Percentiles rank a stretch among this genome's conserved stretches.
These are phyloP conservation scores for Nemania serpens DNA, from an alignment of 2,329 filamentous ascomycete species.

Conservation along the genomic window DNA sequence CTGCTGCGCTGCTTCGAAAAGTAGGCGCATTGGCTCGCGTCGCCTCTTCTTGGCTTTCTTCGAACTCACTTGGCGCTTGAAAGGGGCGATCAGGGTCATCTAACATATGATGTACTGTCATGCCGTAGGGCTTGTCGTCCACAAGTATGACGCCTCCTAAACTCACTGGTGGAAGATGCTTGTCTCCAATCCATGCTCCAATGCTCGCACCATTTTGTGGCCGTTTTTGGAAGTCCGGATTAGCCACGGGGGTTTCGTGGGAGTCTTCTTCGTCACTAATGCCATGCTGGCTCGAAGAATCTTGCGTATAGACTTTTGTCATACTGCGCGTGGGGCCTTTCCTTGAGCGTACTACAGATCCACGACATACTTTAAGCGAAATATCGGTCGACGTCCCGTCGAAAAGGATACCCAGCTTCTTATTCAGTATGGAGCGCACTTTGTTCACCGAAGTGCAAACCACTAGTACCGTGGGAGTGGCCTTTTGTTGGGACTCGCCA, in stretches of 20 bases:
- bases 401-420: slow-evolving; percentile 67
- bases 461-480: slow-evolving; percentile 74
- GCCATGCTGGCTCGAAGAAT: slow-evolving; percentile 43
- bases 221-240: slow-evolving; percentile 76
- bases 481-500: slow-evolving; percentile 68
- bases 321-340: slow-evolving; percentile 49
- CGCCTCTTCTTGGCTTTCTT: slow-evolving; percentile 16
- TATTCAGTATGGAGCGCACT: slow-evolving; percentile 72
- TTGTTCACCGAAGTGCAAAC: slow-evolving; percentile 77
- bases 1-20: slow-evolving; percentile 35
- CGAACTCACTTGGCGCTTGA: slow-evolving; percentile 10
- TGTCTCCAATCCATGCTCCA: slow-evolving; percentile 82
- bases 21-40: slow-evolving; percentile 28
- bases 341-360: slow-evolving; percentile 67
- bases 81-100: slow-evolving; percentile 64
- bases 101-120: slow-evolving; percentile 97
- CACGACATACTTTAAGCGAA: slow-evolving; percentile 72
- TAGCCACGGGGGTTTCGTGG: slow-evolving; percentile 55
- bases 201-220: slow-evolving; percentile 90
- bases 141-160: slow-evolving; percentile 87
- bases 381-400: slow-evolving; percentile 62
- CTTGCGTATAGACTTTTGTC: slow-evolving; percentile 38
- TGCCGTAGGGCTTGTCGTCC: slow-evolving; percentile 83
- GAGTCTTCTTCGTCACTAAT: slow-evolving; percentile 43
- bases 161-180: slow-evolving; percentile 87